Base-by-base conservation (phyloP, 164 flowering plant genomes). In the Paratinospora sagittata region DNA sequence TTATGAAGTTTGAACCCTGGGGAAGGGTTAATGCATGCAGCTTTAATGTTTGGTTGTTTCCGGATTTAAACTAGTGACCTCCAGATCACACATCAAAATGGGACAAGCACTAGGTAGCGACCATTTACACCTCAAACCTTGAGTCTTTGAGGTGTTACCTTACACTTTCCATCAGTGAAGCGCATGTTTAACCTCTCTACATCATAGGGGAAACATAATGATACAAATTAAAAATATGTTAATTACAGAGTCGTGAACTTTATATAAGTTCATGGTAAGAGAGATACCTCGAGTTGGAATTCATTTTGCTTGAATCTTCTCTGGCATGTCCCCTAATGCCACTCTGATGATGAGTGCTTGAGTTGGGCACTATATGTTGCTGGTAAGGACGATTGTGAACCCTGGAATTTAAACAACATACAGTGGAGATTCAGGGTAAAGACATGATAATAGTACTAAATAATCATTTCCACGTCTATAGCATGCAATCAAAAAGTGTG, bases 341-440 rank as follows among this genome's bases (percentile, higher is more conserved):
- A 26, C 37, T 27, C 45, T 78, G 88, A 70, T 79, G 87, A 27
- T 82, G 76, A 37, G 73, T 75, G 68, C 43, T 76, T 66, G 66
- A 70, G 75, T 60, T 72, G 67, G 77, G 68, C 6, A 83, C 21
- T 67, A 82, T 60, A 74, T 75, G 75, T 27, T 88, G 87, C 73
- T 73, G 75, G 61, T 88, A 84, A 62, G 98, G 96, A 81, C 89
- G 95, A 75, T 88, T 87, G 66, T 87, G 86, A 79, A 86, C 80
- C 81, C 98, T 94, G 90, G 74, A 82, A 30, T 43, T 27, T 47
- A 68, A 37, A 37, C 19, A 41, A 36, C 43, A 43, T 16, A 68
- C n/a, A 55, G 4, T 19, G 61, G 24, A 55, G 61, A 21, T 8
- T 41, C 45, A 41, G 13, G 45, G 9, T 1, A 41, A 41, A 41